These are phyloP conservation scores for Pseudogymnoascus sp. DNA, from an alignment of 2,329 filamentous ascomycete genomes.

Conservation along the genomic window DNA sequence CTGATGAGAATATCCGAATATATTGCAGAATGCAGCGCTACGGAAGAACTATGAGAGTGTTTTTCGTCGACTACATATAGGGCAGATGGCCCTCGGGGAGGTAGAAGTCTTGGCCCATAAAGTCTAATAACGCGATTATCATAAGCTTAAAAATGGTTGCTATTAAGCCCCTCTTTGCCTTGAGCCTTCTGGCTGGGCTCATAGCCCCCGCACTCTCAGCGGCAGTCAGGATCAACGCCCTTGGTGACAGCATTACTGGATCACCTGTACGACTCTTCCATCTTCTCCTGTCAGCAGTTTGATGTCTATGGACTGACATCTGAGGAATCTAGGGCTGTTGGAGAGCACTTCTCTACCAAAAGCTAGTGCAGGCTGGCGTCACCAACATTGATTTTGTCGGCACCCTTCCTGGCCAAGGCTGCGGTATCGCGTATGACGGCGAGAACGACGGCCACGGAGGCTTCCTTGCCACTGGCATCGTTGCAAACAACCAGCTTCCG, in stretches of 20 bases:
- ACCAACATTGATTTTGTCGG: conserved; percentile 32
- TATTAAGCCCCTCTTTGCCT: neutral
- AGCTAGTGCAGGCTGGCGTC: conserved; percentile 25
- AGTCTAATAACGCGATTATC: neutral
- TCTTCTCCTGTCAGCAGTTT: neutral
- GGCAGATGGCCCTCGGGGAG: neutral
- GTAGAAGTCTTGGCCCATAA: neutral
- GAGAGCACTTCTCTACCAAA: conserved; percentile 30
- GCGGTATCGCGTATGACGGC: conserved; percentile 34
- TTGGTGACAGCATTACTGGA: conserved; percentile 1
- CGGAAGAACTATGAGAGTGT: neutral
- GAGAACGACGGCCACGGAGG: conserved; percentile 40
- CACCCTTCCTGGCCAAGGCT: conserved; percentile 29
- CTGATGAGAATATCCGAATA: neutral
- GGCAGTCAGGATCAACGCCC: neutral
- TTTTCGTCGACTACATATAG: neutral
- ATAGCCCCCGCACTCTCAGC: neutral
- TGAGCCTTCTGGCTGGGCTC: neutral
- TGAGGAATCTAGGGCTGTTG: conserved; percentile 23
- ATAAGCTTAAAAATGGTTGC: neutral
- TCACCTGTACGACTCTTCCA: neutral
- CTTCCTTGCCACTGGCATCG: conserved; percentile 34
- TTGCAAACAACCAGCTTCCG: conserved; percentile 31
- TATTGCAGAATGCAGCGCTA: neutral
- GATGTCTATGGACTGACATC: neutral